These are phyloP conservation scores for Pseudopyrenochaeta lycopersici DNA, from an alignment of 2,329 filamentous ascomycete genomes.

Conservation along the genomic window DNA sequence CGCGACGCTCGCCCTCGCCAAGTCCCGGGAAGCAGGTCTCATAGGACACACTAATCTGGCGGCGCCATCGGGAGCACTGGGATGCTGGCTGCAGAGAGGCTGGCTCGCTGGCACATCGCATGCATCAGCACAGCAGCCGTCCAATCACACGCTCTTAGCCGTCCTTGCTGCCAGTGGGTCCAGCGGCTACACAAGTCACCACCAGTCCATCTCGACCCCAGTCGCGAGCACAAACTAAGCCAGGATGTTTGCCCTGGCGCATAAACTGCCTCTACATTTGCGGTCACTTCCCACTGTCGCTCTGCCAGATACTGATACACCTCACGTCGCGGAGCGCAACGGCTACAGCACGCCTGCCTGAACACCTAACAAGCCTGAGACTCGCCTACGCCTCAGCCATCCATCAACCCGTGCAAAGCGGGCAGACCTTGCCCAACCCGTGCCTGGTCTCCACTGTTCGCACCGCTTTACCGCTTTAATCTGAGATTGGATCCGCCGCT, in stretches of 20 bases:
- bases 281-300: slow-evolving; percentile 37
- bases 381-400: slow-evolving; percentile 43
- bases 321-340: slow-evolving; percentile 42
- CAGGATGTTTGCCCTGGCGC: slow-evolving; percentile 28
- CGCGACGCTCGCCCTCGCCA: slow-evolving; percentile 18
- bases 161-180: slow-evolving; percentile 18
- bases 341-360: slow-evolving; percentile 35
- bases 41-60: slow-evolving; percentile 23
- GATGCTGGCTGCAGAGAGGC: slow-evolving; percentile 28
- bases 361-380: slow-evolving; percentile 45
- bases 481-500: slow-evolving; percentile 19
- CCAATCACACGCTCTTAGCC: slow-evolving; percentile 23
- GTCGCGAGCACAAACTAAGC: background rate
- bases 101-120: slow-evolving; percentile 20
- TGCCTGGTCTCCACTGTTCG: slow-evolving; percentile 30
- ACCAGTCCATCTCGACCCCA: slow-evolving; percentile 18
- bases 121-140: slow-evolving; percentile 30
- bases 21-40: slow-evolving; percentile 16
- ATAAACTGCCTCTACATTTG: slow-evolving; percentile 48
- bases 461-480: slow-evolving; percentile 25
- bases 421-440: slow-evolving; percentile 6
- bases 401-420: slow-evolving; percentile 18
- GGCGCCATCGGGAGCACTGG: slow-evolving; percentile 27
- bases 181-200: slow-evolving; percentile 34
- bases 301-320: slow-evolving; percentile 44